These are phyloP conservation scores for Ensete glaucum DNA, from an alignment of 176 grass and related monocot species.

Conservation along the genomic window DNA sequence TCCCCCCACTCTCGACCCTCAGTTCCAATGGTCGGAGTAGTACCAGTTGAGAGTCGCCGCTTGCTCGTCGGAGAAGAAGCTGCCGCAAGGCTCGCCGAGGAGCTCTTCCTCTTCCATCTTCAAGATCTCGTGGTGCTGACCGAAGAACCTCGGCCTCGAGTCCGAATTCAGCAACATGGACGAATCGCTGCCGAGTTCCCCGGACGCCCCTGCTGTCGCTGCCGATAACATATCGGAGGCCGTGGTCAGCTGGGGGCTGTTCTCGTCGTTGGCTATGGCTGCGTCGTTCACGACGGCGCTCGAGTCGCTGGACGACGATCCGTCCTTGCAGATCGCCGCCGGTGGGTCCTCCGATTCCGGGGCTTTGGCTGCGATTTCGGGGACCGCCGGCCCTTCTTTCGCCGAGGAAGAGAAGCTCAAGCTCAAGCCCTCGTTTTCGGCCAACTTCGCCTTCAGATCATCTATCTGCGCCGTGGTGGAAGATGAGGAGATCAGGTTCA, in stretches of 20 bases:
- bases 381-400: background rate
- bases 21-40: conserved; percentile 5
- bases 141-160: background rate
- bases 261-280: background rate
- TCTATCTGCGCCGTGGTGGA: background rate
- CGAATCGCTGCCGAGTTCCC: background rate
- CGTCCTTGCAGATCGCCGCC: background rate
- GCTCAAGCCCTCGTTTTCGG: background rate
- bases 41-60: conserved; percentile 4
- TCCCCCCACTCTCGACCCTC: background rate
- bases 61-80: conserved; percentile 10
- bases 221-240: background rate
- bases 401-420: background rate
- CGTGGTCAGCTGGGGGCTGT: background rate
- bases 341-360: background rate
- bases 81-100: background rate
- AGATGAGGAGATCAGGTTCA: background rate
- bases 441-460: background rate
- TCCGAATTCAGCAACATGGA: background rate
- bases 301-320: background rate
- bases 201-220: background rate
- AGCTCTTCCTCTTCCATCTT: background rate
- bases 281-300: conserved; percentile 3
- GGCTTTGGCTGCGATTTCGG: background rate
- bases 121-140: background rate